phyloP scores from a whole-genome alignment of 768 basidiomycete species.

The Mycena belliarum region DNA sequence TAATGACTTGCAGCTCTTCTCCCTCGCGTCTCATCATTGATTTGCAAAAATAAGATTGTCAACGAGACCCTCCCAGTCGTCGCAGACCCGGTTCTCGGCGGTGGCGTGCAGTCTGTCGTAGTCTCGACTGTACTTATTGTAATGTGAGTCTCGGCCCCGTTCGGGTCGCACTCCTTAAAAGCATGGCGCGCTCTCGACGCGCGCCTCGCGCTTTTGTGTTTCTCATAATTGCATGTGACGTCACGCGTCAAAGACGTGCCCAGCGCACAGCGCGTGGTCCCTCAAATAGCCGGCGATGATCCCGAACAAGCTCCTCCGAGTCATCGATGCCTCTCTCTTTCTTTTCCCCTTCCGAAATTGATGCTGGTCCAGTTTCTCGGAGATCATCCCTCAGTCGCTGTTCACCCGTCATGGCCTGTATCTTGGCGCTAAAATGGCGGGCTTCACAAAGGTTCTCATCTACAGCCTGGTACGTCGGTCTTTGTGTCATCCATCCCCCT shows the following conservation, averaged over 20 bases:
- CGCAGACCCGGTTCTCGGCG: conserved; percentile 76
- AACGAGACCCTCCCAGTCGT: conserved; percentile 77
- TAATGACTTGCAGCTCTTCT: conserved; percentile 26
- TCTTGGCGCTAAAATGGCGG: conserved; percentile 85
- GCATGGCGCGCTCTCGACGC: background rate
- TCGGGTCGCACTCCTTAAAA: conserved; percentile 10
- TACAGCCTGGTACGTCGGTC: conserved; percentile 53
- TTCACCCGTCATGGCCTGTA: conserved; percentile 89
- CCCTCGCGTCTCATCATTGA: background rate
- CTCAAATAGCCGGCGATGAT: background rate
- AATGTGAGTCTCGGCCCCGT: conserved; percentile 56
- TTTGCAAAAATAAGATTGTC: background rate
- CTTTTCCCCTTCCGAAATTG: background rate
- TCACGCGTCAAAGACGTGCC: conserved; percentile 29
- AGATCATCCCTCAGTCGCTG: conserved; percentile 92
- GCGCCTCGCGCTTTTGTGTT: conserved; percentile 4
- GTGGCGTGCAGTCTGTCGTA: conserved; percentile 75
- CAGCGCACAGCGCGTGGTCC: background rate
- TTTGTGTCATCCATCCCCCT: no score
- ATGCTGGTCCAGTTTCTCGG: conserved; percentile 64
- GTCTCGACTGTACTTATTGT: conserved; percentile 85
- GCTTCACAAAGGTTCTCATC: conserved; percentile 65
- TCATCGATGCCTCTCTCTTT: no score
- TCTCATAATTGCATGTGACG: conserved; percentile 25
- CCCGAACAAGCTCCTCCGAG: no score